Conservation (phyloP, 2,329 filamentous ascomycete genomes). For the Dothistroma septosporum region DNA sequence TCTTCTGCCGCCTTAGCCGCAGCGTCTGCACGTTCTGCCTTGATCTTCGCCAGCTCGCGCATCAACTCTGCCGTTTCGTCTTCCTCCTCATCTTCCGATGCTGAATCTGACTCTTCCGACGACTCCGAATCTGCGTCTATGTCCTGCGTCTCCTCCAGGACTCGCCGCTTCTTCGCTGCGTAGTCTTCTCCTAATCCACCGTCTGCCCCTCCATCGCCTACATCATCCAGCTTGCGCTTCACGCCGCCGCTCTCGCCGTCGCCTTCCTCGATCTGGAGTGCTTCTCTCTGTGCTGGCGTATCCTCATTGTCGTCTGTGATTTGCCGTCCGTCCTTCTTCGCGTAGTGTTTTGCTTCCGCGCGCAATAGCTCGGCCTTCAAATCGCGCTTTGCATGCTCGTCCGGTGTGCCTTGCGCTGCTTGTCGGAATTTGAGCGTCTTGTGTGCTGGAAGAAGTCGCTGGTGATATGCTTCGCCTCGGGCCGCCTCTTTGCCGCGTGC, state of each 20-base stretch:
- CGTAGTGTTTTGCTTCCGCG: conserved; percentile 81
- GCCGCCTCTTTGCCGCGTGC: conserved; percentile 92
- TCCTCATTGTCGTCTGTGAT: conserved; percentile 38
- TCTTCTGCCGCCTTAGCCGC: conserved; percentile 79
- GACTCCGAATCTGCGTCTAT: conserved; percentile 76
- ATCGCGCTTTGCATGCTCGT: conserved; percentile 67
- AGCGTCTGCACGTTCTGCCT: conserved; percentile 76
- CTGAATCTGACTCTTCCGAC: conserved; percentile 28
- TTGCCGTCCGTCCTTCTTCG: conserved; percentile 69
- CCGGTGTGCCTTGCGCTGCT: conserved; percentile 82
- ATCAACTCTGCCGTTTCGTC: conserved; percentile 83
- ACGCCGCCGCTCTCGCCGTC: conserved; percentile 39
- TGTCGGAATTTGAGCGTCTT: conserved; percentile 86
- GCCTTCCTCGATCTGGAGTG: conserved; percentile 47
- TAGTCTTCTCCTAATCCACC: conserved; percentile 59
- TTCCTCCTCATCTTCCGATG: conserved; percentile 72
- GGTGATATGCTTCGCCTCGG: conserved; percentile 90
- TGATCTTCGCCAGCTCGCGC: conserved; percentile 90
- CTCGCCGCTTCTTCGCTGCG: conserved; percentile 76
- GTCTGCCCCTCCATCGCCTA: conserved; percentile 36
- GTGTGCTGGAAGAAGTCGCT: conserved; percentile 88
- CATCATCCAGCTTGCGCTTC: conserved; percentile 62
- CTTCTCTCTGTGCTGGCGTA: conserved; percentile 16
- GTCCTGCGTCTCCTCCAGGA: conserved; percentile 82
- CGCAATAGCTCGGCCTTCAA: conserved; percentile 84